Conservation (phyloP, 768 basidiomycete genomes). For the Cyathus striatus region DNA sequence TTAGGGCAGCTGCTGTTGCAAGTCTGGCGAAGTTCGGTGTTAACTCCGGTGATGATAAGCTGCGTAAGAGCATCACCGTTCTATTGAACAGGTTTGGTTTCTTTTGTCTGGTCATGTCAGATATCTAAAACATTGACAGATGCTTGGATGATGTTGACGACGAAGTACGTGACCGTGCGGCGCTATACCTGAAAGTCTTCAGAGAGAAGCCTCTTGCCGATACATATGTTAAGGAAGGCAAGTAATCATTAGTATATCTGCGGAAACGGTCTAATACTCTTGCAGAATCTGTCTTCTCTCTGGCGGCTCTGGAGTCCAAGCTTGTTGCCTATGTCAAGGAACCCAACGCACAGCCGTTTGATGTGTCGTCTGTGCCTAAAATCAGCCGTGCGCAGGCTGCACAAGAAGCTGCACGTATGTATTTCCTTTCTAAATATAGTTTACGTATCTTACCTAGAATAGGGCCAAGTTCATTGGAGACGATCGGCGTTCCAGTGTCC, state of each 20-base stretch:
- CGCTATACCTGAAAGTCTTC: conserved; percentile 86
- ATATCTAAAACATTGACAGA: conserved; percentile 30
- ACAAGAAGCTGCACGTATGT: conserved; percentile 81
- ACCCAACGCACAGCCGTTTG: conserved; percentile 72
- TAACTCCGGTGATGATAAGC: conserved; percentile 68
- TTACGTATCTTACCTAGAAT: conserved; percentile 7
- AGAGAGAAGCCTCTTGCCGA: conserved; percentile 77
- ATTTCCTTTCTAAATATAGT: not conserved
- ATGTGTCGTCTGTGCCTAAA: conserved; percentile 82
- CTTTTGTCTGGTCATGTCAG: not conserved
- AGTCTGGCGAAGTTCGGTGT: conserved; percentile 97
- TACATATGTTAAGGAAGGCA: conserved; percentile 90
- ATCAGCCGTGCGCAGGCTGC: conserved; percentile 91
- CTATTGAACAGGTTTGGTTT: conserved; percentile 69
- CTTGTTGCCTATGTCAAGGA: conserved; percentile 94
- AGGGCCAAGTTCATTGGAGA: conserved; percentile 87
- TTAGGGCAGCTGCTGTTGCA: conserved; percentile 92
- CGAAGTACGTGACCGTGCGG: conserved; percentile 96
- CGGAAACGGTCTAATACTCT: no score
- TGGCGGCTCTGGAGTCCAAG: conserved; percentile 85
- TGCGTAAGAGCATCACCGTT: conserved; percentile 85
- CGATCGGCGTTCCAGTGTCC: conserved; percentile 66
- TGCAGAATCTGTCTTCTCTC: conserved; percentile 91
- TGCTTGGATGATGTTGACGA: conserved; percentile 98
- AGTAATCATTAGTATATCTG: conserved; percentile 2